phyloP scores from a whole-genome alignment of 768 basidiomycete species.

The Tricholoma sp. region DNA sequence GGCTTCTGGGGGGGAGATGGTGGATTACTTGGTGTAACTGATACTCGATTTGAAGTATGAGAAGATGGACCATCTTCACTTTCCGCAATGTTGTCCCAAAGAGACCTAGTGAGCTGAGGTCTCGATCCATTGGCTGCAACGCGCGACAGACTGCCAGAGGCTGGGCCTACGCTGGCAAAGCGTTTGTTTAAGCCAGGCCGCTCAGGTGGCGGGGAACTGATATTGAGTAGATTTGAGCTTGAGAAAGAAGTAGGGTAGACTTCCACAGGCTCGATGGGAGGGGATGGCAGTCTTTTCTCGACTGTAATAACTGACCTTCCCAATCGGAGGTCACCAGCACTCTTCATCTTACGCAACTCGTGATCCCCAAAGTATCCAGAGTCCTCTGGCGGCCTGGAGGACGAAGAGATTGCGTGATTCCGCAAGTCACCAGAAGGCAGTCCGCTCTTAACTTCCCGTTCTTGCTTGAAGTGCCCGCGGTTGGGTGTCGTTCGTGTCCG shows the following conservation, averaged over 20 bases:
- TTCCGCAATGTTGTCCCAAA: slow-evolving; percentile 49
- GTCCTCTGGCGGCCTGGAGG: slow-evolving; percentile 30
- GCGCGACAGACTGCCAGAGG: slow-evolving; percentile 33
- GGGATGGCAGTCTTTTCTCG: slow-evolving; percentile 20
- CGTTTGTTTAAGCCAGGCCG: slow-evolving; percentile 40
- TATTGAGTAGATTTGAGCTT: slow-evolving; percentile 58
- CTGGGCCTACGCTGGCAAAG: slow-evolving; percentile 69
- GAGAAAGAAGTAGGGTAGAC: slow-evolving; percentile 61
- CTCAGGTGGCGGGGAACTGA: slow-evolving; percentile 30
- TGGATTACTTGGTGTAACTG: slow-evolving; percentile 9
- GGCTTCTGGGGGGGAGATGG: slow-evolving; percentile 12
- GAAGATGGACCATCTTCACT: slow-evolving; percentile 10
- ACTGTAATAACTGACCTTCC: slow-evolving; percentile 28
- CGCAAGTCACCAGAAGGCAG: slow-evolving; percentile 19
- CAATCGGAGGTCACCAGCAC: slow-evolving; percentile 73
- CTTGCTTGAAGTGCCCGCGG: slow-evolving; percentile 43
- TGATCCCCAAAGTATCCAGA: slow-evolving; percentile 41
- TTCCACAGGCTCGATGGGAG: slow-evolving; percentile 35
- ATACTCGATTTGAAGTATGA: slow-evolving; percentile 12
- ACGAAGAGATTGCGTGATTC: slow-evolving; percentile 14
- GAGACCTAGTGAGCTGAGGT: slow-evolving; percentile 37
- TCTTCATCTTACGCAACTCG: slow-evolving; percentile 81
- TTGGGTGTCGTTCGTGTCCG: slow-evolving; percentile 77
- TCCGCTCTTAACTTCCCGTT: slow-evolving; percentile 29
- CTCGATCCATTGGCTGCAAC: slow-evolving; percentile 31